Base-by-base conservation (phyloP, 345 rosid genomes). In the Erysimum cheiranthoides region DNA sequence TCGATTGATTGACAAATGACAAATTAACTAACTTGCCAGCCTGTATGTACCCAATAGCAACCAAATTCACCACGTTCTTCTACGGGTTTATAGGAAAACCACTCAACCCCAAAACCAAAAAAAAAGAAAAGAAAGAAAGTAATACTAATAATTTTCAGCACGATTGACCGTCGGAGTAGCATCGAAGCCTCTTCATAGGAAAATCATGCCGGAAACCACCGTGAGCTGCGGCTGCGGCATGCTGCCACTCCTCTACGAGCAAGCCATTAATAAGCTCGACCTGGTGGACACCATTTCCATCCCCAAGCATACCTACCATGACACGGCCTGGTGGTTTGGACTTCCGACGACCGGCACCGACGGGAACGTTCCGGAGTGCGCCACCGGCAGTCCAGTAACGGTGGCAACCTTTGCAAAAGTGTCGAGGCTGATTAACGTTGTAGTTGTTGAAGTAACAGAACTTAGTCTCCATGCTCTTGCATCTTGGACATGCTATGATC, bases 371-470 rank as follows among this genome's bases (percentile, higher is more conserved):
- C 51, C 96, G 81, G 27, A 92, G 93, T 53, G 93, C 93, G 6
- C 98, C 98, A n/a, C 98, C 98, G 1, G 96, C 96, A 0, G 98
- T 93, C 98, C 98, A 93, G 74, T 93, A 93, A 78, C 98, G 83
- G 80, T 93, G 96, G 78, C 98, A 93, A 47, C 94, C 91, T 82
- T 80, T 93, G 68, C 98, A 93, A 78, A 89, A 93, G 77, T 93
- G 94, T 42, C 98, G 72, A n/a, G 98, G 98, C 80, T 93, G 98
- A 70, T 93, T 93, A 36, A 93, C 96, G 81, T 93, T 93, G 85
- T 93, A 93, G 79, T 93, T 93, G 62, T 93, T 93, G 85, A 92
- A 92, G 80, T 92, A 92, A 78, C 97, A 62, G 14, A 62, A 62
- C 52, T 62, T 62, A 0, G 68, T 62, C 68, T 62, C 68, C 68